phyloP scores from a whole-genome alignment of 2,329 filamentous ascomycete species.

The Pseudonectria buxi region DNA sequence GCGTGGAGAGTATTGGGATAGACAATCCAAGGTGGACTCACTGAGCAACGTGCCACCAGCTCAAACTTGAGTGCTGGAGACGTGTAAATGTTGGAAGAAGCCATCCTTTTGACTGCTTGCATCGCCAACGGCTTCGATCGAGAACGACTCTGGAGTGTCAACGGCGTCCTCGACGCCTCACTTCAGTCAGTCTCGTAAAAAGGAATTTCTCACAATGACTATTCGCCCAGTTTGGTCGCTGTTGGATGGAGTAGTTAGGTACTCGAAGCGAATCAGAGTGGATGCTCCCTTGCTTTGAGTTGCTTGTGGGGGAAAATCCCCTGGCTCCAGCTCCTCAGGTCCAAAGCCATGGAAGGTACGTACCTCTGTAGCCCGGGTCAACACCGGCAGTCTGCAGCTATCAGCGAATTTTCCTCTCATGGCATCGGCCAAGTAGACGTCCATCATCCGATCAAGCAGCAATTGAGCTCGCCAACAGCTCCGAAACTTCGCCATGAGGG shows the following conservation, averaged over 20 bases:
- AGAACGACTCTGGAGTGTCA: background rate
- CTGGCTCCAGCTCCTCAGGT: no score
- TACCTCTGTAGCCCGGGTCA: constrained; percentile 25
- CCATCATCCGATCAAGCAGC: constrained; percentile 13
- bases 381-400: constrained; percentile 24
- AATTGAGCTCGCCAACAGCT: constrained; percentile 26
- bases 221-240: no score
- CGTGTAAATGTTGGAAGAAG: constrained; percentile 41
- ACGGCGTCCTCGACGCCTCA: background rate
- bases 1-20: no score
- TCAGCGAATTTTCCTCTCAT: constrained; percentile 25
- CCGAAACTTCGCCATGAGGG: constrained; percentile 25
- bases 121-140: constrained; percentile 16
- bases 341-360: no score
- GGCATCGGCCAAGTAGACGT: constrained; percentile 10
- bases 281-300: no score
- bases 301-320: no score
- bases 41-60: constrained; percentile 70
- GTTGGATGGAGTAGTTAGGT: no score
- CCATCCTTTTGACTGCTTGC: constrained; percentile 37
- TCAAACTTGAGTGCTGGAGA: constrained; percentile 71
- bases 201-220: background rate
- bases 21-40: constrained; percentile 37
- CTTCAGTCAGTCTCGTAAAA: background rate
- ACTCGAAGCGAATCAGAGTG: no score